Evolutionary conservation across 2,329 filamentous ascomycete species (phyloP), one percentile per base, ranked within the genome.

Genomic region (Aspergillus persii): DNA sequence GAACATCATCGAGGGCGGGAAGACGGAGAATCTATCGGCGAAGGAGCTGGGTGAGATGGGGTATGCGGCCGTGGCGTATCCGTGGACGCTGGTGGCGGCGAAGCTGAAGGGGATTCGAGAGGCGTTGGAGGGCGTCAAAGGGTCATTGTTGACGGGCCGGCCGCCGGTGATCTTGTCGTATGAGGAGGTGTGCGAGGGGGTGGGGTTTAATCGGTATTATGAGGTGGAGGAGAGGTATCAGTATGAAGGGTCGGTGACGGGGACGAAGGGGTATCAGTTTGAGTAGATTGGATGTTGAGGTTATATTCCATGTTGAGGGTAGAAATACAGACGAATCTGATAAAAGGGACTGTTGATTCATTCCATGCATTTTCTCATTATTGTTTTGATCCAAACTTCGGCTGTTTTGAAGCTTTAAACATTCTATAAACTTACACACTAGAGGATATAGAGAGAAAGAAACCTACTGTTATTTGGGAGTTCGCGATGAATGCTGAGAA

Each of bases 151-250:
- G 0, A 68, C 73, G 5, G 79, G 79, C 0, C 69, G 71, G 2
- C 79, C 79, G 1, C 76, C 78, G 1, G 75, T 73, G 62, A 77
- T 81, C 47, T 60, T 81, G 30, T 73, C 73, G 0, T 81, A 79
- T 56, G 66, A 66, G 0, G 77, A 82, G 50, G 78, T 82, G 0
- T 80, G 77, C 41, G 74, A 79, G 9, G 77, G 77, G 0, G 79
- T 81, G 23, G 79, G 80, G 0, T 81, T 81, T 55, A 75, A 76
- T 50, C 74, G 78, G 31, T 79, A 80, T 57, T 79, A 47, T 47
- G 44, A 47, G 44, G 8, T 47, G 44, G 44, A 47, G 44, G 44
- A 47, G 44, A 47, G 26, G 26, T 47, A 47, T 27, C 44, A 47
- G 26, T 47, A 47, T 26, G 44, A 47, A 23, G 44, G 26, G 26